Evolutionary conservation across 495 filamentous ascomycete genomes (phyloP), one percentile per base, ranked within the genome.

Genomic region (Penicillium herquei): DNA sequence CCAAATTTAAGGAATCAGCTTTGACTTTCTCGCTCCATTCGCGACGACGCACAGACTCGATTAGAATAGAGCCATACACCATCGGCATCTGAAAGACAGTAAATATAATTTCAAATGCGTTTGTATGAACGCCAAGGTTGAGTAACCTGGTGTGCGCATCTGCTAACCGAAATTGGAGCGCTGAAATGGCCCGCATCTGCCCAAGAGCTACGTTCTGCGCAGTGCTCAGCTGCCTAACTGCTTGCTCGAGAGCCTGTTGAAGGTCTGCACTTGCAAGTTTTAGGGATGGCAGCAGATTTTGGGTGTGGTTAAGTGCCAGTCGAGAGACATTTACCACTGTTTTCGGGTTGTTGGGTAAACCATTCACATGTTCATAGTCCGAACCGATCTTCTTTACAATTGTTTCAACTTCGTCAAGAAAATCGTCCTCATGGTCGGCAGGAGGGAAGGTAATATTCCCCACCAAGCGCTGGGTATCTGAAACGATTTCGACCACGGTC

Each of bases 1-100:
- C 89, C 32, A 98, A 72, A 3, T 87, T 88, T 13, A 88, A 81
- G 2, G 92, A 92, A 58, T 97, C 93, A 6, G 81, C 79, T 59
- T 85, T 88, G 65, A 97, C 85, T 70, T 96, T 97, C 18, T 92
- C 88, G 8, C 81, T 83, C 90, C 94, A 99, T 73, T 97, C 92
- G 37, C 83, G 87, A 10, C 94, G 86, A 51, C 87, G 83, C 43
- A 96, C 81, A 21, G 91, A 86, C 66, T 99, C 94, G 13, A 92
- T 80, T 12, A 96, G 73, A 26, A 96, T 86, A 0, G 90, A 90
- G 2, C 94, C 93, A 67, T 99, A 99, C 26, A 91, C 80, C 52
- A 87, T 83, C 8, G 94, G 95, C 52, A 98, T 80, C 47, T 90
- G 83, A 32, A 89, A 86, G 10, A 96, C 84, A 18, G 87, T 72